phyloP scores from a whole-genome alignment of 129 eudicot genomes.

The Sambucus nigra region DNA sequence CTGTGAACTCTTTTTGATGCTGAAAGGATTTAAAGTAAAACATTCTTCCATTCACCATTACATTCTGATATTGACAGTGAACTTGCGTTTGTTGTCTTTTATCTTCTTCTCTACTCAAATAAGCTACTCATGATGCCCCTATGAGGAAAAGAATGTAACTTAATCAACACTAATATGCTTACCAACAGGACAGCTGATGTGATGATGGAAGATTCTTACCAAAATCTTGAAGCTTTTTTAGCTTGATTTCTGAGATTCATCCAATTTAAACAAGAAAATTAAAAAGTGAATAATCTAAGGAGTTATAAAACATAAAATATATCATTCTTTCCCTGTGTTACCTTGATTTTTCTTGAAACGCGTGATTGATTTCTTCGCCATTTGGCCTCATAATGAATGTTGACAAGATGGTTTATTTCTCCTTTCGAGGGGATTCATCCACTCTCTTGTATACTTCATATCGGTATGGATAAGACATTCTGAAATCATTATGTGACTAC shows the following conservation, averaged over 20 bases:
- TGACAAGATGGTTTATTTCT: constrained; percentile 67
- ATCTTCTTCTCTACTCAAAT: constrained; percentile 10
- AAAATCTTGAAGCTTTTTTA: constrained; percentile 56
- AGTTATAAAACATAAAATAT: not conserved
- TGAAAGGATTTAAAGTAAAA: too few relatives aligned
- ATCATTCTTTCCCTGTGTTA: constrained; percentile 10
- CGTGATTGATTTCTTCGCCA: constrained; percentile 80
- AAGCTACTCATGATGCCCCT: constrained; percentile 65
- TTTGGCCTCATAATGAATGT: constrained; percentile 60
- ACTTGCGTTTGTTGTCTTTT: not conserved
- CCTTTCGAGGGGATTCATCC: constrained; percentile 56
- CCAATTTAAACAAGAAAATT: not conserved
- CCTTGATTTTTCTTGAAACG: constrained; percentile 80
- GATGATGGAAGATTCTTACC: constrained; percentile 39
- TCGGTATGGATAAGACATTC: constrained; percentile 79
- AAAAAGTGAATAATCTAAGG: not conserved
- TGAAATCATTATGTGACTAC: constrained; percentile 16
- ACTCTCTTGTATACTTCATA: constrained; percentile 85
- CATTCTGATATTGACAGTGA: not conserved
- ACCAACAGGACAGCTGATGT: not conserved
- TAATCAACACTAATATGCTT: constrained; percentile 1
- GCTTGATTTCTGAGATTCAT: constrained; percentile 39
- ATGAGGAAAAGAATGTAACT: constrained; percentile 10
- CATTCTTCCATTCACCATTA: not conserved
- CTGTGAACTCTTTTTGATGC: too few relatives aligned